Evolutionary conservation across 768 basidiomycete species (phyloP), one percentile per base, ranked within the genome.

Genomic region (Leucocoprinus leucothites): DNA sequence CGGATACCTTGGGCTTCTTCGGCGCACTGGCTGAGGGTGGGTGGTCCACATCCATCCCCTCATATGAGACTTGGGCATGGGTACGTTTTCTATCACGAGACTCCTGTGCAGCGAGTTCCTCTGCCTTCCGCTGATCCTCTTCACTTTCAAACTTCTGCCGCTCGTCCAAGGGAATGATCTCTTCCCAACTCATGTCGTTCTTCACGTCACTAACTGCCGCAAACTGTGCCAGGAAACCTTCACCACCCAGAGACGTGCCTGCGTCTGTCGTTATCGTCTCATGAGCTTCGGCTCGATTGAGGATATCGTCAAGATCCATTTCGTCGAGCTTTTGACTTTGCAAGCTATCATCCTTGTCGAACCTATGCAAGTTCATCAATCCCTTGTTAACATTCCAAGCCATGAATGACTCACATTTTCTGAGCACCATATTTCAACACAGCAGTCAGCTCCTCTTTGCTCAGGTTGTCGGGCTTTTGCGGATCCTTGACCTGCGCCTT

Each of bases 341-440:
- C 61, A 87, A 85, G 54, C 77, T 80, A 69, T 97, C 95, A 70
- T 98, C 96, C 71, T 94, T 94, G 78, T 98, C 96, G 74, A 98
- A 99, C 84, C 91, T 94, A 48, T 6, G 18, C 3, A 48, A 19
- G 9, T 4, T n/a, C 8, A 21, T 31, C 18, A 34, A 26, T n/a
- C n/a, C 19, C 6, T 34, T 9, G n/a, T 18, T 5, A 19, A 9
- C 4, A 35, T n/a, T 19, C 31, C n/a, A 4, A 35, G 8, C 31
- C 24, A 14, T 6, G 25, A 22, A 43, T 47, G 18, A 73, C 86
- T 59, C 62, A 89, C 91, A 99, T 96, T 75, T 91, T 98, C 72
- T 97, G 94, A 9, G 97, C 97, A 51, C 97, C 97, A 69, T 96
- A 99, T 73, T 99, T 99, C 68, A 99, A 81, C 48, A 99, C 98